A percentile compares a stretch with the other conserved stretches of the same genome.
These are phyloP conservation scores for Boletus coccyginus DNA, from an alignment of 768 basidiomycete genomes.

Conservation along the genomic window DNA sequence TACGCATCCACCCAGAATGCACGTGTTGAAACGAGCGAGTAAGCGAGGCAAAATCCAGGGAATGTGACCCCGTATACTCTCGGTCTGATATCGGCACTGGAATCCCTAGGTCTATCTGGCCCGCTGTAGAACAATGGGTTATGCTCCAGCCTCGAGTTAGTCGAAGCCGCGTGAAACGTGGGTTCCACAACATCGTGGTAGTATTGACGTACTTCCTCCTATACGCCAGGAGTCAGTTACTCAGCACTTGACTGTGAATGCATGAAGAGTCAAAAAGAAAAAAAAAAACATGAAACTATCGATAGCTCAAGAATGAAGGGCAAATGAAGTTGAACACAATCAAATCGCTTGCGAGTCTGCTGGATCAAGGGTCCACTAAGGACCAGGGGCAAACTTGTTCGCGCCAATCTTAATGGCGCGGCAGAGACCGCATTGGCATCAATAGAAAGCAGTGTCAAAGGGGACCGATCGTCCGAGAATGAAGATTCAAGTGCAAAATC, in stretches of 20 bases:
- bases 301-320: conserved; percentile 6
- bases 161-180: conserved; percentile 23
- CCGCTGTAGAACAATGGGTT: not conserved
- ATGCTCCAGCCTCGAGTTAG: conserved; percentile 1
- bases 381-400: conserved; percentile 4
- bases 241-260: conserved; percentile 3
- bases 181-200: conserved; percentile 28
- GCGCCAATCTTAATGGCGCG: conserved; percentile 6
- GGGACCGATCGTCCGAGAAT: conserved; percentile 7
- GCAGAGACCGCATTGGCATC: conserved; percentile 2
- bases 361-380: conserved; percentile 17
- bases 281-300: conserved; percentile 2
- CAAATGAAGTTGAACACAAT: conserved; percentile 8
- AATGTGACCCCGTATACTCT: conserved; percentile 20
- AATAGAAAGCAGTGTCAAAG: conserved; percentile 1
- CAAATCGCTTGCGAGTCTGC: not conserved
- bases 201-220: conserved; percentile 37
- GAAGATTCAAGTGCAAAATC: conserved; percentile 8
- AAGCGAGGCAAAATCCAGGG: conserved; percentile 34
- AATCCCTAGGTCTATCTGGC: not conserved
- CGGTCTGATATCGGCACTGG: not conserved
- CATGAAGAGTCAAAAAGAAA: conserved; percentile 6
- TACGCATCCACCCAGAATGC: conserved; percentile 83
- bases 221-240: conserved; percentile 19
- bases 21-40: conserved; percentile 71